These are phyloP conservation scores for Aspergillus calidoustus DNA, from an alignment of 2,329 filamentous ascomycete species.

Conservation along the genomic window DNA sequence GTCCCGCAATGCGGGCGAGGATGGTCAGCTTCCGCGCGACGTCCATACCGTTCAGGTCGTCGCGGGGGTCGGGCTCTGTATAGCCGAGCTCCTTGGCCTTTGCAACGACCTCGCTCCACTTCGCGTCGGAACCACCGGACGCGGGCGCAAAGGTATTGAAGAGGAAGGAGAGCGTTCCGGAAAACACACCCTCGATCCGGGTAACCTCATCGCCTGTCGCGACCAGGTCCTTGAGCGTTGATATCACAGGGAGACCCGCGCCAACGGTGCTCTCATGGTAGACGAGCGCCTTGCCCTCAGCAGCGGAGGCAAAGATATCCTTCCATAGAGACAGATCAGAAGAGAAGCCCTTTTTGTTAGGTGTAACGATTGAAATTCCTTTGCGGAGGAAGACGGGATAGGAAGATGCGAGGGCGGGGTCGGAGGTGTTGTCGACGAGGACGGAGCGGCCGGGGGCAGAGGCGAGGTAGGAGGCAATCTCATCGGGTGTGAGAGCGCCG, in stretches of 20 bases:
- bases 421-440: slow-evolving; percentile 94
- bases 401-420: slow-evolving; percentile 77
- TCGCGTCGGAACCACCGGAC: slow-evolving; percentile 65
- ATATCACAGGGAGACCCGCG: slow-evolving; percentile 90
- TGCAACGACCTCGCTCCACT: slow-evolving; percentile 89
- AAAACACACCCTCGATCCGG: slow-evolving; percentile 96
- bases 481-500: slow-evolving; percentile 62
- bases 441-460: slow-evolving; percentile 78
- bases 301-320: slow-evolving; percentile 78
- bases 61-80: slow-evolving; percentile 84
- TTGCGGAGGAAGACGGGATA: slow-evolving; percentile 82
- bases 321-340: slow-evolving; percentile 80
- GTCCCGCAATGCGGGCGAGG: slow-evolving; percentile 80
- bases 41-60: slow-evolving; percentile 85
- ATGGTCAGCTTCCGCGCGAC: slow-evolving; percentile 97
- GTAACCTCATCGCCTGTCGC: slow-evolving; percentile 90
- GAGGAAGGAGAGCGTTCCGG: slow-evolving; percentile 95
- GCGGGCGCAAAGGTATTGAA: slow-evolving; percentile 96
- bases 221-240: slow-evolving; percentile 90
- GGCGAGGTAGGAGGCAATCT: slow-evolving; percentile 78
- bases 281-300: slow-evolving; percentile 69
- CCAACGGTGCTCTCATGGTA: slow-evolving; percentile 97
- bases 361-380: slow-evolving; percentile 90
- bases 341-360: slow-evolving; percentile 98
- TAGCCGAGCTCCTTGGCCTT: slow-evolving; percentile 93